These are phyloP conservation scores for Mycena citricolor DNA, from an alignment of 1,284 basidiomycete genomes.

Conservation along the genomic window DNA sequence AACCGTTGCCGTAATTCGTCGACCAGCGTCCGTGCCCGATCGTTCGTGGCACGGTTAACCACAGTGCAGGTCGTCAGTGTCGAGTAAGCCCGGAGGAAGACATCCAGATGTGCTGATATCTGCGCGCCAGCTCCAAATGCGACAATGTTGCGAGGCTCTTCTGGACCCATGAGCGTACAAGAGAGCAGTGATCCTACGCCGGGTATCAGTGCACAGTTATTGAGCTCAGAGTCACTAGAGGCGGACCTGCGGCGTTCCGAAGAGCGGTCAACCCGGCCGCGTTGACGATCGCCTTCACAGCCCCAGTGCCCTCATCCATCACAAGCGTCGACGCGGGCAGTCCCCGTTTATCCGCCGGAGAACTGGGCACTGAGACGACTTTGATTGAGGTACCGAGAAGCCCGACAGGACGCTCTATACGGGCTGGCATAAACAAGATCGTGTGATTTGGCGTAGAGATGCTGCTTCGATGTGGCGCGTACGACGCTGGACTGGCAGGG, in stretches of 20 bases:
- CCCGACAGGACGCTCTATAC: slow-evolving; percentile 35
- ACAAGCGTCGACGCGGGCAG: slow-evolving; percentile 78
- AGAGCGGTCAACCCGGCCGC: slow-evolving; percentile 75
- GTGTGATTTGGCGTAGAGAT: slow-evolving; percentile 51
- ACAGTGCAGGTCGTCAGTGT: slow-evolving; percentile 58
- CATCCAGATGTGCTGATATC: slow-evolving; percentile 60
- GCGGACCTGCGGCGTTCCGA: slow-evolving; percentile 79
- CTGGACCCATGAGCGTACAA: slow-evolving; percentile 49
- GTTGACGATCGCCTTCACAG: slow-evolving; percentile 72
- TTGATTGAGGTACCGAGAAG: slow-evolving; percentile 57
- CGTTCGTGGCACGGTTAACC: slow-evolving; percentile 61
- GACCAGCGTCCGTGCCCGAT: slow-evolving; percentile 47
- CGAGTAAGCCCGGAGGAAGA: slow-evolving; percentile 60
- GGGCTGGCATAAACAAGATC: slow-evolving; percentile 72
- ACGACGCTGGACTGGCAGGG: too few relatives aligned
- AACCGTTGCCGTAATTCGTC: slow-evolving; percentile 40
- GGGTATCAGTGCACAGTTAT: not conserved
- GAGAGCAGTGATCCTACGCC: slow-evolving; percentile 70
- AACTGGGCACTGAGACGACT: slow-evolving; percentile 66
- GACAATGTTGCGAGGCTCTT: slow-evolving; percentile 49
- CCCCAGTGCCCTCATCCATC: slow-evolving; percentile 68
- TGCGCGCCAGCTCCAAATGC: slow-evolving; percentile 80
- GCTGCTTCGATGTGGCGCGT: slow-evolving; percentile 50
- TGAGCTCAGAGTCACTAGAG: slow-evolving; percentile 31
- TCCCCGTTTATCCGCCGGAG: slow-evolving; percentile 45